Evolutionary conservation across 768 basidiomycete genomes (phyloP), one percentile per base, ranked within the genome.

Genomic region (Russula virescens): DNA sequence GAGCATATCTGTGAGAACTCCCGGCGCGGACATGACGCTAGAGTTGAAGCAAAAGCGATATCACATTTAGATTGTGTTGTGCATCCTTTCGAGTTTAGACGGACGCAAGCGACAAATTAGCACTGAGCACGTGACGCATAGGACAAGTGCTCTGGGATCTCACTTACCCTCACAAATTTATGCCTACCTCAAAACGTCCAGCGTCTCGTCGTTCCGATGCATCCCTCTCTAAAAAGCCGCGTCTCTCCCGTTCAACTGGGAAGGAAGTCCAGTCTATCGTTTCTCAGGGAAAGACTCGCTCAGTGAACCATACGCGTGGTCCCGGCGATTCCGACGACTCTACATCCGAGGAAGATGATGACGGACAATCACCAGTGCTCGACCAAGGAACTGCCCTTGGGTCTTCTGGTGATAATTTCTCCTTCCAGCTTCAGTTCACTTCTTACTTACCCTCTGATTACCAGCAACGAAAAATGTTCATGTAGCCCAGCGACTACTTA

Each of bases 391-490:
- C 16, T 3, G 1, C 45, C 8, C 48, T 31, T 26, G 26, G 11
- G 42, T 28, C 54, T 23, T 47, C 42, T 23, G 51, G 45, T 40
- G 46, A 52, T 54, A 31, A n/a, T 23, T 23, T 23, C 5, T 9
- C 21, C 14, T 18, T 31, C 21, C 40, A 42, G 23, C 10, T 25
- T 31, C 13, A 25, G 11, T 19, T 31, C 9, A 23, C 14, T 18
- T 9, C 26, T 48, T 21, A 42, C 9, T 49, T 50, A 28, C 38
- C 50, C 26, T 26, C 65, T 2, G 1, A 25, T 45, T 38, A 2
- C 28, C 47, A 89, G 89, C 81, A 65, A 74, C 83, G 19, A 79
- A 80, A 47, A 88, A 91, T 74, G 81, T 86, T 0, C 90, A 90
- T 61, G 84, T 85, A 71, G 84, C 77, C 0, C 91, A 93, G 72